Evolutionary conservation across 2,329 filamentous ascomycete species (phyloP).

Genomic region (Colletotrichum plurivorum): DNA sequence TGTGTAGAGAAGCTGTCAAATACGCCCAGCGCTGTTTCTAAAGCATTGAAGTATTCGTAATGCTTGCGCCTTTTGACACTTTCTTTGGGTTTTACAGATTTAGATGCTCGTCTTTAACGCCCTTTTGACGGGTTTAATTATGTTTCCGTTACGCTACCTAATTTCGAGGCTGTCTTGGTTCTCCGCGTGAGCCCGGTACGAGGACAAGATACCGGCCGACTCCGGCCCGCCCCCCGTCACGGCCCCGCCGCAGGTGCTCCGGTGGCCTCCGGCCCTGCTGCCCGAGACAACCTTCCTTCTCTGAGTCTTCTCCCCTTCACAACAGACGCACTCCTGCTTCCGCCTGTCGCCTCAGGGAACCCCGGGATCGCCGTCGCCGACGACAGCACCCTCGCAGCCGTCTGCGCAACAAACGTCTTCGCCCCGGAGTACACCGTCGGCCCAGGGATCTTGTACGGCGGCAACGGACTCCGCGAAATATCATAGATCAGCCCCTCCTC

Average conservation of each 20-base stretch:
- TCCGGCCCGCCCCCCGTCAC: neutral
- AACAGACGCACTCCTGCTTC: neutral
- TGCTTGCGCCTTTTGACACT: neutral
- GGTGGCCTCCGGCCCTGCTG: too few relatives aligned
- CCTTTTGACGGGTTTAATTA: neutral
- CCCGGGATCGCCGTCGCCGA: constrained; percentile 15
- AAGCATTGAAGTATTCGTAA: neutral
- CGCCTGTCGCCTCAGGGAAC: neutral
- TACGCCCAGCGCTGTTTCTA: neutral
- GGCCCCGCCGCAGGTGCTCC: neutral
- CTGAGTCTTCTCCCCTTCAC: neutral
- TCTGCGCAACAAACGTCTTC: constrained; percentile 24
- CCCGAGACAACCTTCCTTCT: too few relatives aligned
- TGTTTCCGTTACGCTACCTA: neutral
- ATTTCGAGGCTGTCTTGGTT: neutral
- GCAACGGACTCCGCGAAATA: constrained; percentile 49
- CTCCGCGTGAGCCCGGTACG: neutral
- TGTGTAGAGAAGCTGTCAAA: constrained; percentile 12
- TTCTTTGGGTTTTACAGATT: neutral
- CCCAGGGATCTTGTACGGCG: constrained; percentile 43
- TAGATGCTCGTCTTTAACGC: too few relatives aligned
- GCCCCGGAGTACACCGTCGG: constrained; percentile 36
- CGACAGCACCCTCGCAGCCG: neutral
- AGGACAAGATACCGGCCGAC: neutral
- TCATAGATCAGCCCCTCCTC: constrained; percentile 54